Conservation (phyloP, 164 flowering plant species). For the Vitis labrusca region DNA sequence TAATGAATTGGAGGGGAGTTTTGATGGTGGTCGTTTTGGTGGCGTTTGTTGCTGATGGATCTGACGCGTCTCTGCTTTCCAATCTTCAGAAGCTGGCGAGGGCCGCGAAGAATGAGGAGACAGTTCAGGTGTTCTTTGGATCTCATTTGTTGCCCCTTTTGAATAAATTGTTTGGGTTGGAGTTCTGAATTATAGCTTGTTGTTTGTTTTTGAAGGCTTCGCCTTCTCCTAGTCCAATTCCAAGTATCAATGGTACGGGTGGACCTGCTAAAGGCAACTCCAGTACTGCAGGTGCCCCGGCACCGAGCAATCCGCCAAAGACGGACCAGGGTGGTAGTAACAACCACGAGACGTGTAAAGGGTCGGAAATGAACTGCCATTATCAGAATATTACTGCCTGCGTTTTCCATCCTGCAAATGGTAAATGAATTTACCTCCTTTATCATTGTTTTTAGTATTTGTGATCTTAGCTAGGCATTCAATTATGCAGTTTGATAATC, state of each 20-base stretch:
- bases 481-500: not conserved
- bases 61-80: slow-evolving; percentile 7
- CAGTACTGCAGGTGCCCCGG: not conserved
- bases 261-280: not conserved
- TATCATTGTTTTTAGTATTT: not conserved
- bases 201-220: not conserved
- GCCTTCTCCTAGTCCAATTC: slow-evolving; percentile 15
- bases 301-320: not conserved
- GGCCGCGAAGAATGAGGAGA: not conserved
- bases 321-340: not conserved
- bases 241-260: not conserved
- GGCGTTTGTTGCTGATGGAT: slow-evolving; percentile 6
- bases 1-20: not conserved
- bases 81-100: slow-evolving; percentile 7
- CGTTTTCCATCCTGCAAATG: slow-evolving; percentile 6
- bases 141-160: not conserved
- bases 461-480: too few species aligned
- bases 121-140: slow-evolving; percentile 6
- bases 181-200: not conserved
- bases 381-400: slow-evolving; percentile 9
- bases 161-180: not conserved
- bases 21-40: not conserved
- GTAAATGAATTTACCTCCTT: not conserved
- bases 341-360: slow-evolving; percentile 10
- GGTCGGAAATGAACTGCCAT: slow-evolving; percentile 4